Base-by-base conservation (phyloP, 768 basidiomycete species). In the Mycena amicta region DNA sequence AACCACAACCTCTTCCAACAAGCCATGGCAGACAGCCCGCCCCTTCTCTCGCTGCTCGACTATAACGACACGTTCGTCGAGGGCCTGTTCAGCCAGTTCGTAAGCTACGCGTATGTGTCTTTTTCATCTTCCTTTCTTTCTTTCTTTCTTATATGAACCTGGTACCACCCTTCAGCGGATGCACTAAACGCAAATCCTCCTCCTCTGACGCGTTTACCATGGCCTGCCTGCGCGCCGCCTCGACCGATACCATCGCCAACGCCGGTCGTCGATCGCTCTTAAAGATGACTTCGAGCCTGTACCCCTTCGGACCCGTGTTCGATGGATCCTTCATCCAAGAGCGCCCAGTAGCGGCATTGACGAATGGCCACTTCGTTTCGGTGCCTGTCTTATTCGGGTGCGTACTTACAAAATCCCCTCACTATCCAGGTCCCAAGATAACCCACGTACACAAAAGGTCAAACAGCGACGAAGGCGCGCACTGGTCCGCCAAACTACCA, bases 21-120 rank as follows among this genome's bases (percentile, higher is more conserved):
- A 16, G 75, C 75, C 5, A 78, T 80, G 72, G 78, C 75, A 5
- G 77, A 79, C 59, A 79, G 77, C 52, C 76, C 78, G 3, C 75
- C 78, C 3, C 63, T 76, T n/a, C 73, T 67, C 60, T 76, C 69
- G 55, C 63, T 71, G 46, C 75, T 77, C 1, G 45, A 63, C 3
- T 75, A 70, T 61, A 64, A 68, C 39, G 72, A 71, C 50, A 30
- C 71, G 1, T 78, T 76, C 58, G 68, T 70, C 27, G 70, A 76
- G 51, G 68, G 56, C 28, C 67, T 79, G 4, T 80, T 74, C 31
- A 54, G 68, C 0, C 68, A 77, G 59, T 77, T 75, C 55, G 66
- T 70, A 18, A 53, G 62, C 25, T 66, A 74, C 51, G 75, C 72
- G 78, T 80, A 62, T 51, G 76, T 51, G 51, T 28, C 27, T 28